Conservation (phyloP, 139 green algal genomes). For the Asterochloris sp. region DNA sequence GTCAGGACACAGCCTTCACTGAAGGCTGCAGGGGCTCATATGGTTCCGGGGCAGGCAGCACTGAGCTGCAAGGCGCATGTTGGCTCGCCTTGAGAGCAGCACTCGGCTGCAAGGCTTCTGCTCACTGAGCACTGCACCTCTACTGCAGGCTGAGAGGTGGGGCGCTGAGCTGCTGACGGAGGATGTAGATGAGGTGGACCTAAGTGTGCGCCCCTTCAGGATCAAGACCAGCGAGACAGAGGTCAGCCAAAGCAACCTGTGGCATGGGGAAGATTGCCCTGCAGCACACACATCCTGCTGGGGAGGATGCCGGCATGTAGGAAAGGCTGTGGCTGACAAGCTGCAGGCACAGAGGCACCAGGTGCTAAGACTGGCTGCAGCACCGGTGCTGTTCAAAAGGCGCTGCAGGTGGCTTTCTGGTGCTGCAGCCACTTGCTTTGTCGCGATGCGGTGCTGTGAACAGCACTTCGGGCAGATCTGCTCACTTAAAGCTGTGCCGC, state of each 20-base stretch:
- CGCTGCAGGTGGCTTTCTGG: too few relatives aligned
- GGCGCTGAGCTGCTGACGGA: slow-evolving; percentile 86
- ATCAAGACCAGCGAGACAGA: slow-evolving; percentile 66
- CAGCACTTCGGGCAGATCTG: too few relatives aligned
- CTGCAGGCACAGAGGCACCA: too few relatives aligned
- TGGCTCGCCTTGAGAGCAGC: background rate
- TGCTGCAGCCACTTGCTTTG: too few relatives aligned
- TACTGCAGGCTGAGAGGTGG: slow-evolving; percentile 87
- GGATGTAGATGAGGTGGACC: slow-evolving; percentile 91
- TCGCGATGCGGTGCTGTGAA: too few relatives aligned
- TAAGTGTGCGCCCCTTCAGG: slow-evolving; percentile 71
- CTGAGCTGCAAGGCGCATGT: background rate
- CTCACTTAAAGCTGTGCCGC: background rate
- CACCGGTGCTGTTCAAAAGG: too few relatives aligned
- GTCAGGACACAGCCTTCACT: too few relatives aligned
- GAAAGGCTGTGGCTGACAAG: background rate
- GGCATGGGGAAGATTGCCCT: background rate
- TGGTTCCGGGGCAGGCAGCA: too few relatives aligned
- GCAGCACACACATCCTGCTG: background rate
- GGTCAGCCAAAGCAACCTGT: slow-evolving; percentile 18
- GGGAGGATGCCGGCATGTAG: background rate
- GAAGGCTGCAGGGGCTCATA: too few relatives aligned
- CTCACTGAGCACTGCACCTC: background rate
- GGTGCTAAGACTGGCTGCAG: too few relatives aligned
- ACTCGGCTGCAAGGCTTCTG: background rate